Conservation (phyloP, 495 filamentous ascomycete genomes). For the Aspergillus indologenus region DNA sequence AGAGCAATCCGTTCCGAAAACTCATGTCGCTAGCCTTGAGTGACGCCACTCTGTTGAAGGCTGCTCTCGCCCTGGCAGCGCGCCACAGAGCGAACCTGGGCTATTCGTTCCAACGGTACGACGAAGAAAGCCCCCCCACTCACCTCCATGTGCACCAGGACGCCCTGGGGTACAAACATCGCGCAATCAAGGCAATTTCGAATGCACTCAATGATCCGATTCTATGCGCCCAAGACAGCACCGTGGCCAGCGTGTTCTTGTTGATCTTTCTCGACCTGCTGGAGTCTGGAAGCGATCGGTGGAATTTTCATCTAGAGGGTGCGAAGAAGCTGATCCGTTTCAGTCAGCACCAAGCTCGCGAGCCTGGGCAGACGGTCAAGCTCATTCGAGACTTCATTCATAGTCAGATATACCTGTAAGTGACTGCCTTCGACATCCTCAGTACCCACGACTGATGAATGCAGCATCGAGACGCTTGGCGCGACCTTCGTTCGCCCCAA, state of each 20-base stretch:
- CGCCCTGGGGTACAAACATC: conserved; percentile 48
- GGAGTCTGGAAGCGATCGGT: conserved; percentile 49
- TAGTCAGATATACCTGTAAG: conserved; percentile 22
- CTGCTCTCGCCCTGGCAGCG: conserved; percentile 50
- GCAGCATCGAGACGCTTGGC: conserved; percentile 41
- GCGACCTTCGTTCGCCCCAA: conserved; percentile 44
- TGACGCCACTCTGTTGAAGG: conserved; percentile 43
- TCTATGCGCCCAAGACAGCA: conserved; percentile 29
- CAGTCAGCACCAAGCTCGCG: conserved; percentile 11
- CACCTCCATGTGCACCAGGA: conserved; percentile 28
- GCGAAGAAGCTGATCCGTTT: conserved; percentile 40
- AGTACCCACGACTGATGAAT: no score
- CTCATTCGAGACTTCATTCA: conserved; percentile 23
- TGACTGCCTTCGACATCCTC: not conserved
- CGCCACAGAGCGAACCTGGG: conserved; percentile 45
- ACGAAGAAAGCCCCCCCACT: conserved; percentile 1
- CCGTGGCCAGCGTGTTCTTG: conserved; percentile 49
- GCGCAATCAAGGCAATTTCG: conserved; percentile 44
- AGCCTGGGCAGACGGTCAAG: conserved; percentile 21
- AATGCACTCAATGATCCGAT: conserved; percentile 19
- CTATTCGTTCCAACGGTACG: conserved; percentile 15
- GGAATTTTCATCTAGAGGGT: conserved; percentile 51
- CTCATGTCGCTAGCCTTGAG: conserved; percentile 44
- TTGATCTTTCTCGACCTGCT: conserved; percentile 54
- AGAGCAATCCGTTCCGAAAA: conserved; percentile 51